Base-by-base conservation (phyloP, 495 filamentous ascomycete genomes). In the Trichoderma gamsii region DNA sequence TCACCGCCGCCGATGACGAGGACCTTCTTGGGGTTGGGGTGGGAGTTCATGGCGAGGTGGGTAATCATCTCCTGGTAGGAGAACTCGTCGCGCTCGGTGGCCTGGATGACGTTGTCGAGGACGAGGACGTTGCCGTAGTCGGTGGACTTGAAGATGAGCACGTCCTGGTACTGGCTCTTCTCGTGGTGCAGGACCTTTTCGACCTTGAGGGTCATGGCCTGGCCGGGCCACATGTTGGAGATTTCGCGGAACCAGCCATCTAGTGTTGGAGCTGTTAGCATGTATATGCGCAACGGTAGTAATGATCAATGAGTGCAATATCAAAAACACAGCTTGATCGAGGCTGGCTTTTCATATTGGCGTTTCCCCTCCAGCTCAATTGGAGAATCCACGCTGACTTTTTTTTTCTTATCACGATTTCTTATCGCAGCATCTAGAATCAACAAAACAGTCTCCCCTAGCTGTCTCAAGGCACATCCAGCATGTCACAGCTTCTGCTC, bases 11-110 rank as follows among this genome's bases (percentile, higher is more conserved):
- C 95, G 73, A 98, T 97, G 79, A 99, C 95, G 46, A 99, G 88
- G 66, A 98, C 93, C 82, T 93, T 94, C 88, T 97, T 93, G 73
- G 95, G 95, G 83, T 95, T 87, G 71, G 94, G 96, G 86, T 98
- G 95, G 29, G 95, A 92, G 86, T 96, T 96, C 91, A 99, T 93
- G 80, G 92, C 95, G 66, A 98, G 86, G 81, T 99, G 93, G 69
- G 95, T 92, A 82, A 99, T 99, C 95, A 99, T 99, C 87, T 99
- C 96, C 83, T 99, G 96, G 87, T 98, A 98, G 81, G 92, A 89
- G 85, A 98, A 98, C 84, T 99, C 96, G 77, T 99, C 96, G 52
- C 93, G 86, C 87, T 98, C 95, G 68, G 95, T 97, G 84, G 89
- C 92, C 81, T 98, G 95, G 79, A 99, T 97, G 77, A 97, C 95